A percentile compares a stretch with the other conserved stretches of the same genome.
Evolutionary conservation across 768 basidiomycete genomes (phyloP).

Genomic region (Trametes maxima): DNA sequence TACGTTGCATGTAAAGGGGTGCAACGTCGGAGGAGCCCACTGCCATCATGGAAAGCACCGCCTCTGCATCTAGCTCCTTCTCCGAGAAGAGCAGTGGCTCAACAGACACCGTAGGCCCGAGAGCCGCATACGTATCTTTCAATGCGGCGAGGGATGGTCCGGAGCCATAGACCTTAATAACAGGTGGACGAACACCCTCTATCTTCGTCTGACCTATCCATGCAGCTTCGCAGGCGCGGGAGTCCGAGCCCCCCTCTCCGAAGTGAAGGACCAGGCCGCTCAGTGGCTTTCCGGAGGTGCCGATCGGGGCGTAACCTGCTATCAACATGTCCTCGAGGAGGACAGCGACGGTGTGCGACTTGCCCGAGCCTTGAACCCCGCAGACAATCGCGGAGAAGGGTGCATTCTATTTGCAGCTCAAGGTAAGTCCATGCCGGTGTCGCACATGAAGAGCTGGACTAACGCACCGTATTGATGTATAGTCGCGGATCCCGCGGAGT

Average conservation of each 20-base stretch:
- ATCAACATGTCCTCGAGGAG: slow-evolving; percentile 73
- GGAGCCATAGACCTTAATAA: not conserved
- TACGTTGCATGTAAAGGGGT: slow-evolving; percentile 69
- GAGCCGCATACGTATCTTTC: not conserved
- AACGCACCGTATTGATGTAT: slow-evolving; percentile 66
- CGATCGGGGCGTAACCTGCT: slow-evolving; percentile 49
- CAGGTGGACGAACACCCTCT: slow-evolving; percentile 43
- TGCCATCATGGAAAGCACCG: slow-evolving; percentile 77
- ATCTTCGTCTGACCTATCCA: slow-evolving; percentile 37
- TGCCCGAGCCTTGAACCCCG: slow-evolving; percentile 77
- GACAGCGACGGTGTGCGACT: slow-evolving; percentile 71
- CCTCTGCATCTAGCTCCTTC: slow-evolving; percentile 65
- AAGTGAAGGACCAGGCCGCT: slow-evolving; percentile 69
- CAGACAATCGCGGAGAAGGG: slow-evolving; percentile 78
- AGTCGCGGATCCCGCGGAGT: slow-evolving; percentile 51
- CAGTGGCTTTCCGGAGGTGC: slow-evolving; percentile 54
- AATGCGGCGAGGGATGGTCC: not conserved
- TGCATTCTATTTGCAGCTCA: slow-evolving; percentile 50
- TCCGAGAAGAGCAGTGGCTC: slow-evolving; percentile 57
- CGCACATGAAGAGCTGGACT: not conserved
- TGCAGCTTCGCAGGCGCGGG: slow-evolving; percentile 67
- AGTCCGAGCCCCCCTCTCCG: slow-evolving; percentile 61
- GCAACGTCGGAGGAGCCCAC: slow-evolving; percentile 60
- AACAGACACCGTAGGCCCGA: slow-evolving; percentile 49
- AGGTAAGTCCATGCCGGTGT: not conserved